Conservation (phyloP, 2,329 filamentous ascomycete genomes). For the Arthrobotrys sphaeroides region DNA sequence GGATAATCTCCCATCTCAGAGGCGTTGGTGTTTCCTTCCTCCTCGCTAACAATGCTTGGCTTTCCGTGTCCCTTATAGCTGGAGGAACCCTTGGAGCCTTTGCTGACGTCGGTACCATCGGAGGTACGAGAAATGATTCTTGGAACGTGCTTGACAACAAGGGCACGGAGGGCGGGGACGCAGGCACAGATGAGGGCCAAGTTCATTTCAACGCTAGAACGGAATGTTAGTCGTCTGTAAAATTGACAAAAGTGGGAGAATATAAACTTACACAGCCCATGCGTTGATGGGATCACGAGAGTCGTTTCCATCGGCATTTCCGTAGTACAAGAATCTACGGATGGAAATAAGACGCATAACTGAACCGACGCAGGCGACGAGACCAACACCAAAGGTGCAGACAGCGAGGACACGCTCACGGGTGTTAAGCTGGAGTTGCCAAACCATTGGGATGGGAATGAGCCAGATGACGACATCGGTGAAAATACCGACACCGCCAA, state of each 20-base stretch:
- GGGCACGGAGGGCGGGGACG: constrained; percentile 46
- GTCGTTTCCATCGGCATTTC: constrained; percentile 47
- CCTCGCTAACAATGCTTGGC: constrained; percentile 47
- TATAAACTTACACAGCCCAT: constrained; percentile 48
- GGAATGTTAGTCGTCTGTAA: constrained; percentile 17
- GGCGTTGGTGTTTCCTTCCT: constrained; percentile 42
- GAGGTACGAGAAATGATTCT: constrained; percentile 42
- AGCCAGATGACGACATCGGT: constrained; percentile 50
- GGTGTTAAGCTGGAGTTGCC: constrained; percentile 49
- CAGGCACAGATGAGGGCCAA: constrained; percentile 50
- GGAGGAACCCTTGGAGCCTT: constrained; percentile 51
- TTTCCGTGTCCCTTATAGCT: constrained; percentile 51
- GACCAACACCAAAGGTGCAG: constrained; percentile 48
- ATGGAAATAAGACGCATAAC: constrained; percentile 39
- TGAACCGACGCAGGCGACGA: constrained; percentile 43
- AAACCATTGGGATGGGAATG: constrained; percentile 51
- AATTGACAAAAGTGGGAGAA: not conserved
- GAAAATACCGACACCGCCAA: constrained; percentile 50
- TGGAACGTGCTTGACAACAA: constrained; percentile 46
- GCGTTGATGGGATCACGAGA: constrained; percentile 48
- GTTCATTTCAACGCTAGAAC: constrained; percentile 52
- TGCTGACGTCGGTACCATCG: constrained; percentile 51
- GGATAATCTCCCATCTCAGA: constrained; percentile 46
- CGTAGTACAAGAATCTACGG: constrained; percentile 48
- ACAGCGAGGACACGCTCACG: constrained; percentile 43